Percentiles rank a stretch among this genome's conserved stretches.
These are phyloP conservation scores for Chaetomium strumarium DNA, from an alignment of 2,329 filamentous ascomycete species.

Conservation along the genomic window DNA sequence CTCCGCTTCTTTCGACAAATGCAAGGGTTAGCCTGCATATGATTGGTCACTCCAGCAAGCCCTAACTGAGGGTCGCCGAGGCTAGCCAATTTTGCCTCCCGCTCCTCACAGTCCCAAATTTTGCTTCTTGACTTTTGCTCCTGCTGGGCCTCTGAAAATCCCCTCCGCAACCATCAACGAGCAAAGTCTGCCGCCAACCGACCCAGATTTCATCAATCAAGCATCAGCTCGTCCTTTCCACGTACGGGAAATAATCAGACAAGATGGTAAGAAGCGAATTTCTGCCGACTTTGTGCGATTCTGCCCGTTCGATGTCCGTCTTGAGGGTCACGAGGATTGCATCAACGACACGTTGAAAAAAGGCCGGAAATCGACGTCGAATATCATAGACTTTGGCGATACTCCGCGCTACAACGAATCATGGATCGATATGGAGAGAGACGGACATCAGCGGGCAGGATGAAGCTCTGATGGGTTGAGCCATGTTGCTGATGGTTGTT, in stretches of 20 bases:
- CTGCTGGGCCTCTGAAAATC: conserved; percentile 31
- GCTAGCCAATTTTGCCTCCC: conserved; percentile 32
- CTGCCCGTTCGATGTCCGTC: conserved; percentile 12
- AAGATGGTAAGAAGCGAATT: conserved; percentile 58
- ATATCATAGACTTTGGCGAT: not conserved
- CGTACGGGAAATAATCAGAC: conserved; percentile 46
- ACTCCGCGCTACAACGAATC: not conserved
- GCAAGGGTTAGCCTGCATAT: conserved; percentile 2
- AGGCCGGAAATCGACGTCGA: conserved; percentile 1
- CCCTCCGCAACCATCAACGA: conserved; percentile 42
- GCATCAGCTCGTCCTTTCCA: conserved; percentile 40
- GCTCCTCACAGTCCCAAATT: conserved; percentile 28
- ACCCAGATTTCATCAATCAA: conserved; percentile 49
- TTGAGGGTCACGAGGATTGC: conserved; percentile 8
- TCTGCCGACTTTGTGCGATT: conserved; percentile 18
- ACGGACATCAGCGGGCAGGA: conserved; percentile 9
- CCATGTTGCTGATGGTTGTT: conserved; percentile 42
- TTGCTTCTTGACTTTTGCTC: conserved; percentile 43
- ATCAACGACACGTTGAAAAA: not conserved
- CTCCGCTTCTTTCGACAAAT: conserved; percentile 10
- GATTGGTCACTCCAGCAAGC: conserved; percentile 24
- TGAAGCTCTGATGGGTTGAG: conserved; percentile 1
- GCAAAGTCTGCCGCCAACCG: conserved; percentile 45
- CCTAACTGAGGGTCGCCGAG: conserved; percentile 29
- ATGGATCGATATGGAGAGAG: not conserved